These are phyloP conservation scores for Ceraceosorus bombacis DNA, from an alignment of 1,284 basidiomycete genomes.

Conservation along the genomic window DNA sequence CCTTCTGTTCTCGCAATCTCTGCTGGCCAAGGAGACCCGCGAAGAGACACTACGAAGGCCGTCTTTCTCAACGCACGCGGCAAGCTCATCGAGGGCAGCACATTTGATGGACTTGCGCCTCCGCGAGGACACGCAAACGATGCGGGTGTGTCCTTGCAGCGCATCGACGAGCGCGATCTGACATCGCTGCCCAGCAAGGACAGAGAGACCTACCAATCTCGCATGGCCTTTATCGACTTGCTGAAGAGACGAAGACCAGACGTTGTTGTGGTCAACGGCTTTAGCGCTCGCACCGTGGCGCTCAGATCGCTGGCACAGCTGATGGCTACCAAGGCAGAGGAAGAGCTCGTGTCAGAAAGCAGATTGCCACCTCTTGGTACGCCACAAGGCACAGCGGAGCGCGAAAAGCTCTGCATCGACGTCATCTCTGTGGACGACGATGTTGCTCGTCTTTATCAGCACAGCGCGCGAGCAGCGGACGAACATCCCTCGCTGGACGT, in stretches of 20 bases:
- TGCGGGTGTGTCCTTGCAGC: slow-evolving; percentile 10
- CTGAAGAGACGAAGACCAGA: slow-evolving; percentile 74
- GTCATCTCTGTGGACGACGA: slow-evolving; percentile 83
- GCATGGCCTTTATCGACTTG: slow-evolving; percentile 61
- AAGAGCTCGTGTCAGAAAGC: neutral
- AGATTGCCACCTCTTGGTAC: neutral
- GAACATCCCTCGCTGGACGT: slow-evolving; percentile 76
- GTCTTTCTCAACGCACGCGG: slow-evolving; percentile 82
- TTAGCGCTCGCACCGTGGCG: slow-evolving; percentile 61
- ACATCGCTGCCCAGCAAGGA: slow-evolving; percentile 49
- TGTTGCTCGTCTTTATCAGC: slow-evolving; percentile 86
- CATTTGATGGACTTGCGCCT: slow-evolving; percentile 61
- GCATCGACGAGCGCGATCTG: slow-evolving; percentile 14
- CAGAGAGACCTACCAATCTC: slow-evolving; percentile 5
- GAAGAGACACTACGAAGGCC: slow-evolving; percentile 76
- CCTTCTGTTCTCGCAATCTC: slow-evolving; percentile 72
- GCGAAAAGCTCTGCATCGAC: slow-evolving; percentile 22
- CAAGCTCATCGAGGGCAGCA: slow-evolving; percentile 75
- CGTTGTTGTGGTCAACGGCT: slow-evolving; percentile 78
- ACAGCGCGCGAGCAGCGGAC: slow-evolving; percentile 72
- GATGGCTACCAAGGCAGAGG: slow-evolving; percentile 25
- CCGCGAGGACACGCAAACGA: slow-evolving; percentile 27
- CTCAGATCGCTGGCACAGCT: slow-evolving; percentile 54
- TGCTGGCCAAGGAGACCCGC: slow-evolving; percentile 87
- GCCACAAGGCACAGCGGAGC: neutral